phyloP scores from a whole-genome alignment of 2,329 filamentous ascomycete species.

The Cyphellophora attinorum region DNA sequence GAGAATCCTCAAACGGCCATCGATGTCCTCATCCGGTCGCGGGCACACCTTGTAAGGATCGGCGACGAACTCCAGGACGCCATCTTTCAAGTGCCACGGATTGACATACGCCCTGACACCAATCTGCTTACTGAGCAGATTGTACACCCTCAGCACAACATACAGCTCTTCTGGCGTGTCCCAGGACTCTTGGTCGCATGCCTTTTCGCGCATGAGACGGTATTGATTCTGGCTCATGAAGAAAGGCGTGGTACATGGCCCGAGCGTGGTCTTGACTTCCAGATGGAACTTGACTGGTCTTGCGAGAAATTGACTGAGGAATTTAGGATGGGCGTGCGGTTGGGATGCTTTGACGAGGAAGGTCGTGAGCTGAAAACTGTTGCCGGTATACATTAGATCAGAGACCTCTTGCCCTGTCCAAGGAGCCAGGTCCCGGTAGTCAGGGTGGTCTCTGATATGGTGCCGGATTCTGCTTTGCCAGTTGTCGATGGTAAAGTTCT shows the following conservation, averaged over 20 bases:
- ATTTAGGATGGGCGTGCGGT: constrained; percentile 5
- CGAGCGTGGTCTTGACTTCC: constrained; percentile 11
- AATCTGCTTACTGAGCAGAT: constrained; percentile 8
- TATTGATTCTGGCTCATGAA: constrained; percentile 12
- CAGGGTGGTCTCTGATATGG: constrained; percentile 5
- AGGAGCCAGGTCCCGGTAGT: constrained; percentile 2
- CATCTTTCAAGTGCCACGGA: constrained; percentile 9
- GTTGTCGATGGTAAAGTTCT: constrained; percentile 4
- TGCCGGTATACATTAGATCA: constrained; percentile 9
- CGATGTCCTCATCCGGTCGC: too few relatives aligned
- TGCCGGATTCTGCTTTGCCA: constrained; percentile 13
- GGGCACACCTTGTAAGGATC: too few relatives aligned
- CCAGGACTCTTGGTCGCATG: too few relatives aligned
- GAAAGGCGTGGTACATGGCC: constrained; percentile 10
- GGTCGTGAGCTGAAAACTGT: neutral
- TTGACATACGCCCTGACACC: constrained; percentile 8
- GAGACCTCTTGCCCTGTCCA: constrained; percentile 7
- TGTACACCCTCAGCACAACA: constrained; percentile 8
- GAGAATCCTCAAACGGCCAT: too few relatives aligned
- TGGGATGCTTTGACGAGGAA: constrained; percentile 2
- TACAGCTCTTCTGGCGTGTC: constrained; percentile 4
- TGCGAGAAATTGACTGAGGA: too few relatives aligned
- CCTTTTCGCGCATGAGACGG: too few relatives aligned
- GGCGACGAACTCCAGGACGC: constrained; percentile 7
- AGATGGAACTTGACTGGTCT: too few relatives aligned